Evolutionary conservation across 345 rosid species (phyloP), one percentile per base, ranked within the genome.

Genomic region (Eucalyptus urophylla): DNA sequence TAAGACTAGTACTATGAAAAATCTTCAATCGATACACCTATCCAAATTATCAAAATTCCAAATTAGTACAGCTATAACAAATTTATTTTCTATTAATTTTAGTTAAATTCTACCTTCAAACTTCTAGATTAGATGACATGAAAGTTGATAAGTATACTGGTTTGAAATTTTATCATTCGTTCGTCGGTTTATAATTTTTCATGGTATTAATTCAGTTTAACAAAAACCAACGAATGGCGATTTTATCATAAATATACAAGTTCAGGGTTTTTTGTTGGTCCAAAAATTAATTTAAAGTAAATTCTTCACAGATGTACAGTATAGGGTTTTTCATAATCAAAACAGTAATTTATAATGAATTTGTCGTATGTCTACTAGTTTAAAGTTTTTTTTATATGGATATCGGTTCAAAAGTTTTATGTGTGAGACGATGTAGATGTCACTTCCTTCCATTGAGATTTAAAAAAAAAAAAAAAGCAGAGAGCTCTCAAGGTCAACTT

Each of bases 161-260:
- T 14, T 14, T 50, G 3, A 6, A 1, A 50, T 50, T 14, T 6
- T 14, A 14, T 50, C 10, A 2, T 53, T 0, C 4, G 5, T 54
- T 7, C 9, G 0, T 1, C 10, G 1, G 11, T 56, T 56, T 56
- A 2, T 56, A 22, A 56, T 24, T 56, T 56, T 56, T 56, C 0
- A 1, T 56, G 0, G 6, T 56, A 56, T 9, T 56, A 56, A 56
- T 56, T 24, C 11, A 24, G 9, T 22, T 24, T 24, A 56, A 0
- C 2, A 0, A 0, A 56, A 24, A 56, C 4, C 3, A 56, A 56
- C 1, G 0, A 24, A 22, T 0, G 27, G 3, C 4, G 0, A 56
- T 22, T 56, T 2, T 56, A 24, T 56, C 13, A 56, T 22, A 56
- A 56, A 56, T 56, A 1, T 56, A 56, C 0, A 22, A 56, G 0